Base-by-base conservation (phyloP, 768 basidiomycete genomes). In the Sarcomyxa edulis region DNA sequence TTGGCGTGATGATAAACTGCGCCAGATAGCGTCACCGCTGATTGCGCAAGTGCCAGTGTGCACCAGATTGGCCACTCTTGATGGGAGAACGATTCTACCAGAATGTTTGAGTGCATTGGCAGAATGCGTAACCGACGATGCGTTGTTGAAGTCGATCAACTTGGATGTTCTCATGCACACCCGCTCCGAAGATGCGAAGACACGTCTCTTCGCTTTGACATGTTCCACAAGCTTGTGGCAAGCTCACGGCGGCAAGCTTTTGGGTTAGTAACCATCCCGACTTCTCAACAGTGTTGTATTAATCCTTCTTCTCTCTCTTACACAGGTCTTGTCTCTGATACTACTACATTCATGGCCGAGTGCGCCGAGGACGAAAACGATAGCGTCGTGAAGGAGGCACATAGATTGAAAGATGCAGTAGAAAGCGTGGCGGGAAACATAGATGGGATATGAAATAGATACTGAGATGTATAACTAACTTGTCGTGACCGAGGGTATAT, bases 331-430 rank as follows among this genome's bases (percentile, higher is more conserved):
- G 80, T 75, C 11, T 66, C 79, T 7, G 93, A 95, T 56, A 85
- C 90, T 20, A 69, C 85, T 12, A 82, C 86, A 19, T 92, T 95
- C 62, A 81, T 95, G 38, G 79, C 80, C 4, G 93, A 95, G 58
- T 86, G 81, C 52, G 76, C 78, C 4, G 89, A 92, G 60, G 91
- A 95, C 52, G 92, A 93, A 48, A 82, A 91, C 54, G 87, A 90
- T 46, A 70, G 70, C 42, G 88, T 94, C 11, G 84, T 90, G 4
- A 70, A 66, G 41, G 79, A 79, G 48, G 76, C 82, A 12, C 74
- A 79, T 46, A 69, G 59, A 47, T 64, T 90, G 59, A 89, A 84
- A 58, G 63, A 72, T 59, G 76, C 77, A 3, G 78, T 88, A 32
- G 85, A 89, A 61, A 72, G 63, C 46, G 70, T 83, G 47, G 81